These are phyloP conservation scores for Sugiyamaella floridensis DNA, from an alignment of 805 yeast genomes.

Conservation along the genomic window DNA sequence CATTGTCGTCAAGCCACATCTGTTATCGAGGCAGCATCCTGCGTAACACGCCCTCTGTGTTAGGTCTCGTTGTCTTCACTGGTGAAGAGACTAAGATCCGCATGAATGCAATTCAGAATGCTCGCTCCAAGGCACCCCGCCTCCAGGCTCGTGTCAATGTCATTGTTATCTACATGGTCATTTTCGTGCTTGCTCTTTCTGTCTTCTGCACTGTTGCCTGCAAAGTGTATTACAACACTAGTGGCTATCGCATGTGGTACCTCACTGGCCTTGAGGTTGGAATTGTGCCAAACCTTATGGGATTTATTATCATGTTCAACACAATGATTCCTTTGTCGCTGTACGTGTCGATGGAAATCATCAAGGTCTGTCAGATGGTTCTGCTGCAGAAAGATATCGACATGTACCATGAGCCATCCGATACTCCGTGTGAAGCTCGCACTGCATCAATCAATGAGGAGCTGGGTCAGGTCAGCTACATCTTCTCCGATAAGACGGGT, in stretches of 20 bases:
- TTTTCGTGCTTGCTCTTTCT: conserved; percentile 65
- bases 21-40: conserved; percentile 84
- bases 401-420: conserved; percentile 77
- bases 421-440: conserved; percentile 91
- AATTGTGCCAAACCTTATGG: conserved; percentile 84
- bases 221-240: conserved; percentile 40
- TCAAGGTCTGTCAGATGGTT: conserved; percentile 78
- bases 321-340: conserved; percentile 91
- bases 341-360: conserved; percentile 94
- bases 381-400: conserved; percentile 86
- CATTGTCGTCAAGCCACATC: conserved; percentile 77
- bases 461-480: conserved; percentile 90
- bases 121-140: conserved; percentile 89
- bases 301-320: conserved; percentile 94
- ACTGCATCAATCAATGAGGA: conserved; percentile 95
- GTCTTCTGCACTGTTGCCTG: conserved; percentile 80
- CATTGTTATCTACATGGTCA: conserved; percentile 83
- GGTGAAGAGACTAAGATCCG: conserved; percentile 96
- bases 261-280: conserved; percentile 67
- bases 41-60: conserved; percentile 67
- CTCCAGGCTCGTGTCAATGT: conserved; percentile 74
- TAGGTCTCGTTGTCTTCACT: conserved; percentile 82
- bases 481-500: conserved; percentile 96
- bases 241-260: conserved; percentile 60
- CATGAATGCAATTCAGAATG: conserved; percentile 87